Base-by-base conservation (phyloP, 768 basidiomycete species). In the Psilocybe cyanescens region DNA sequence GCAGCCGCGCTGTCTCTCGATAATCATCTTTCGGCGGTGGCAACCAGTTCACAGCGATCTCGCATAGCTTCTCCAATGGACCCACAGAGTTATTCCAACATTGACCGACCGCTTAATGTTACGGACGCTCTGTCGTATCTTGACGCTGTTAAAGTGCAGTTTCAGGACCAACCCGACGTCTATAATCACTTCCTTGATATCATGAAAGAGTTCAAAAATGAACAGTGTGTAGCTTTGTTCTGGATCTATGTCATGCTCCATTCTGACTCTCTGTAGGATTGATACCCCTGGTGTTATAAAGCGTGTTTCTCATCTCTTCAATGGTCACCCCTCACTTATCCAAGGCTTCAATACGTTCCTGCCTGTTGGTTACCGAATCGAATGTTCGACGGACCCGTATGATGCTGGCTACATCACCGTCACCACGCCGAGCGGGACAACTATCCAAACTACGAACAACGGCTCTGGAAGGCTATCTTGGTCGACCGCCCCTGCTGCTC, bases 141-240 rank as follows among this genome's bases (percentile, higher is more conserved):
- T 62, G 95, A 97, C 71, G 91, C 91, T 29, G 95, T 97, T 77
- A 97, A 97, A 78, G 78, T 84, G 31, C 91, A 95, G 79, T 97
- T 97, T 72, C 84, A 86, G 58, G 91, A 95, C 74, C 88, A 92
- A 73, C 94, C 95, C n/a, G 92, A 94, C 70, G 94, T 96, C 45
- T 97, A 97, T 76, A 97, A 97, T 76, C 85, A 90, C 65, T 95
- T 95, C 68, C 77, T 96, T 74, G 94, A 97, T 73, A 96, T 97
- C 71, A 97, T 97, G 97, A 98, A 98, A 79, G 95, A 99, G 75
- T 99, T 99, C 78, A 99, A 99, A 79, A 93, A 93, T 68, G 94
- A 97, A 71, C 78, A 81, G 92, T 92, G 69, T 70, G 90, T 84
- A 24, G 31, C 8, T 11, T 55, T 39, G 54, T 14, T 61, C 57